phyloP scores from a whole-genome alignment of 441 rosid genomes.

The Populus hybrid region DNA sequence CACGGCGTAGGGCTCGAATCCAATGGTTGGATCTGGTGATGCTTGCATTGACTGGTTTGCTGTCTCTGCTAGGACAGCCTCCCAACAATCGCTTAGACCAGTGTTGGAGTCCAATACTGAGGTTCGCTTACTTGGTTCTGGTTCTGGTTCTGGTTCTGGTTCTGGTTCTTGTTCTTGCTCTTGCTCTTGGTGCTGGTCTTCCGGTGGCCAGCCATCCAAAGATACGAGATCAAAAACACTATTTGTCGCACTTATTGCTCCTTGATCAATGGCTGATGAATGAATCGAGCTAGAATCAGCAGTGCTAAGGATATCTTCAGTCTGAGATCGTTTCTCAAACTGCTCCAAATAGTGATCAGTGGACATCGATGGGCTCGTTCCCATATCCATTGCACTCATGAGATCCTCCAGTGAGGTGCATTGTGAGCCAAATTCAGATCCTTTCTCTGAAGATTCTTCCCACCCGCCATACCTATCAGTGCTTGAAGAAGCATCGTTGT shows the following conservation, averaged over 20 bases:
- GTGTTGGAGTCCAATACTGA: neutral
- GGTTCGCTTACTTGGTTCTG: constrained; percentile 9
- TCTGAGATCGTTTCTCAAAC: constrained; percentile 23
- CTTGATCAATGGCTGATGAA: constrained; percentile 31
- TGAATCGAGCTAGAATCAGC: constrained; percentile 31
- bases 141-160: neutral
- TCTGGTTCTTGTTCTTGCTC: too few species aligned
- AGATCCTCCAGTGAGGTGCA: constrained; percentile 57
- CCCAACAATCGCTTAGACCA: constrained; percentile 36
- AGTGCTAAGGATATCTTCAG: constrained; percentile 20
- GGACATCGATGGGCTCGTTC: constrained; percentile 30
- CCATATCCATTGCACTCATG: constrained; percentile 37
- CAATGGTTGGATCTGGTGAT: neutral
- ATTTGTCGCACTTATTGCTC: constrained; percentile 16
- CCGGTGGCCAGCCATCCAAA: constrained; percentile 41
- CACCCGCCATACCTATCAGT: constrained; percentile 17
- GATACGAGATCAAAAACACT: constrained; percentile 30
- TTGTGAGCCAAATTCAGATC: constrained; percentile 34
- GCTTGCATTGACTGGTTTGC: constrained; percentile 23
- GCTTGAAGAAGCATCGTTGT: constrained; percentile 19
- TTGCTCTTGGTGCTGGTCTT: constrained; percentile 6
- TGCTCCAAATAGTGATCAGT: constrained; percentile 27
- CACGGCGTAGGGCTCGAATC: neutral
- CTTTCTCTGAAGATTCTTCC: constrained; percentile 25
- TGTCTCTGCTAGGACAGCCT: constrained; percentile 42